Base-by-base conservation (phyloP, 345 rosid species). In the Pugionium dolabratum region DNA sequence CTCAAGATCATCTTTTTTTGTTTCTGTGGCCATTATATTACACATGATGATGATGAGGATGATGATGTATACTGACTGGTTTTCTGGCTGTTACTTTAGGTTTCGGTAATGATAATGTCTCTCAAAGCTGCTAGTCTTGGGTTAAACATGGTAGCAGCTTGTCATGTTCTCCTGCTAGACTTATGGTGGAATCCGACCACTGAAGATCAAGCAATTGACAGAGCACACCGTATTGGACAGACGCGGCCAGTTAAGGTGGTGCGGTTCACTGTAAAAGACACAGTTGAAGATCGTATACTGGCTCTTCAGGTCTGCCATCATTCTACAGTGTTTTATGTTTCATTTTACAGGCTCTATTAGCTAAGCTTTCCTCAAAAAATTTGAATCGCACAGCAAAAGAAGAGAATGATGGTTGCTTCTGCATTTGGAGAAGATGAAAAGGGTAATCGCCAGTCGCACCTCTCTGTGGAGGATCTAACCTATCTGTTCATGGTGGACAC, bases 141-240 rank as follows among this genome's bases (percentile, higher is more conserved):
- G 77, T 80, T 93, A 18, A 93, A 93, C 78, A 84, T 93, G 98
- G 97, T 93, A 65, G 92, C 97, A 39, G 98, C 98, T 53, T 90
- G 90, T 73, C 97, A 72, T 78, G 98, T 93, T 67, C 71, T 93
- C 47, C 78, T 93, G 60, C 76, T 93, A 52, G 98, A 93, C 70
- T 86, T 93, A 2, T 93, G 98, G 98, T 93, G 98, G 98, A 93
- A 93, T 78, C 98, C 97, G 25, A 93, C 96, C 10, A 88, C 96
- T 6, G 98, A 93, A 76, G 97, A 93, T 79, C 97, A 93, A 66
- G 96, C 97, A 60, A 80, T 93, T 11, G 97, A 93, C 75, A 90
- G 98, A 81, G 98, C 98, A 43, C 98, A 93, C 81, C 97, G 92
- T 7, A 93, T 90, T 44, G 97, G 98, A 60, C 97, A 93, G 85